Evolutionary conservation across 1,284 basidiomycete genomes (phyloP).

Genomic region (Butyriboletus appendiculatus): DNA sequence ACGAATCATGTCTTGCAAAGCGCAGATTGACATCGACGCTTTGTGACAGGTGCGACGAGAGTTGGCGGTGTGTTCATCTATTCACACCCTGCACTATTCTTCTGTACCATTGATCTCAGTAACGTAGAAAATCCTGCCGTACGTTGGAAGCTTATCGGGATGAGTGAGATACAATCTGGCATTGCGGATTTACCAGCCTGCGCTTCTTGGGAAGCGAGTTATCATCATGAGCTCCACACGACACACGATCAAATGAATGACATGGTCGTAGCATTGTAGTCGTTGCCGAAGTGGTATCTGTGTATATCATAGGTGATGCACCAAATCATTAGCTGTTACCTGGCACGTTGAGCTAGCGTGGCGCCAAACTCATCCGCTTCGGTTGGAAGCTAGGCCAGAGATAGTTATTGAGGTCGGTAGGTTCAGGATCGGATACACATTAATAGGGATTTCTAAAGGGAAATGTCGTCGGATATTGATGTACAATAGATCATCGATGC

Average conservation of each 20-base stretch:
- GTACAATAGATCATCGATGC: not conserved
- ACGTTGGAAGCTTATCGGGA: not conserved
- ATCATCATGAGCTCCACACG: not conserved
- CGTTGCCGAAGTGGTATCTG: not conserved
- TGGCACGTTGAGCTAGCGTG: not conserved
- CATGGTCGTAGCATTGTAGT: not conserved
- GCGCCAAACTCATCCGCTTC: not conserved
- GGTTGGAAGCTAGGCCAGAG: not conserved
- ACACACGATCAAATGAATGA: not conserved
- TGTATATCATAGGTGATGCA: not conserved
- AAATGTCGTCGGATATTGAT: not conserved
- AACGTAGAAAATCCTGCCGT: not conserved
- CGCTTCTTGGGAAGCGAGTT: not conserved
- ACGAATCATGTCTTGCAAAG: not conserved
- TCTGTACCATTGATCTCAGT: not conserved
- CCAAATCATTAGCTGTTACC: not conserved
- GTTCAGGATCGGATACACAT: not conserved
- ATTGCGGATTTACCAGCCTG: not conserved
- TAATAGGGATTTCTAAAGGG: not conserved
- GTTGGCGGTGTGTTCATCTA: not conserved
- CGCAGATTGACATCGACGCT: not conserved
- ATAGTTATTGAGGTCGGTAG: not conserved
- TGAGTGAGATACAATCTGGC: not conserved
- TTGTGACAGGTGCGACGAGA: not conserved
- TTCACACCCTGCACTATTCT: not conserved